phyloP scores from a whole-genome alignment of 2,329 filamentous ascomycete species.

The Aspergillus felis region DNA sequence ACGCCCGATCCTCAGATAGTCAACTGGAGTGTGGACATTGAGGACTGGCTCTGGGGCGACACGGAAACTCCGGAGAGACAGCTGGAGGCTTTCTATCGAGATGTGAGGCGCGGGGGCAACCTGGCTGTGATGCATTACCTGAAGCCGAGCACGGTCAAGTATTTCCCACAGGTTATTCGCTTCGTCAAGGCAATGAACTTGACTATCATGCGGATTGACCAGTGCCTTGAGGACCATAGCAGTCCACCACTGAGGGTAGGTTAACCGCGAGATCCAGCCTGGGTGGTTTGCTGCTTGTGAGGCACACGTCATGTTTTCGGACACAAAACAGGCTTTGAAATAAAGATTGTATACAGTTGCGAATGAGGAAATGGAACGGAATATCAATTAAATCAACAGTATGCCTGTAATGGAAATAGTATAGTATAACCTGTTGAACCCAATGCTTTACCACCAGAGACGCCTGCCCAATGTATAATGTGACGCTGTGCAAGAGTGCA shows the following conservation, averaged over 20 bases:
- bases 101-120: constrained; percentile 59
- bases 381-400: background rate
- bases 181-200: constrained; percentile 62
- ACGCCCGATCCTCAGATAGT: constrained; percentile 56
- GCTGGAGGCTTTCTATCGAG: constrained; percentile 60
- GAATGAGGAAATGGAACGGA: background rate
- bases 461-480: background rate
- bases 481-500: background rate
- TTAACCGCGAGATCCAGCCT: constrained; percentile 26
- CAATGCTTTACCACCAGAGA: background rate
- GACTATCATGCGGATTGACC: constrained; percentile 63
- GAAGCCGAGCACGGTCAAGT: constrained; percentile 60
- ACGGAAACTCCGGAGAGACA: constrained; percentile 62
- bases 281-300: constrained; percentile 14
- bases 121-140: constrained; percentile 69
- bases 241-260: constrained; percentile 15
- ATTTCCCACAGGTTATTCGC: constrained; percentile 61
- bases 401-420: background rate
- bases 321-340: background rate
- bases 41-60: constrained; percentile 67
- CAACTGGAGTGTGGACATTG: constrained; percentile 67
- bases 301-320: background rate
- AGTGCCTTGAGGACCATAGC: constrained; percentile 59
- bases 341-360: background rate
- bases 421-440: background rate